Conservation (phyloP, 106 monocot genomes). For the Acorus calamus region DNA sequence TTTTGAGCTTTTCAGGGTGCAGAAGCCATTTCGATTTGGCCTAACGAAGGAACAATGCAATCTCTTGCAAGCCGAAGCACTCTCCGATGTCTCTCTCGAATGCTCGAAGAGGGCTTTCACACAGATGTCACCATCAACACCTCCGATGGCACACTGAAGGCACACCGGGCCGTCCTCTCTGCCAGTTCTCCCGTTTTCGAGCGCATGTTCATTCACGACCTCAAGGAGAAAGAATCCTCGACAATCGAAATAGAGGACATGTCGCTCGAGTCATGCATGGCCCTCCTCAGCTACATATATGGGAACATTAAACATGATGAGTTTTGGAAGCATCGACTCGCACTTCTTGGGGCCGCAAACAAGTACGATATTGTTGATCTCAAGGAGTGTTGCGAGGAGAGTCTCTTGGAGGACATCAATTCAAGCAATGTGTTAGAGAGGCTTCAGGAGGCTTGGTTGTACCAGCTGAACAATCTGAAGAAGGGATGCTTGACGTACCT, state of each 20-base stretch:
- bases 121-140: slow-evolving; percentile 66
- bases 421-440: slow-evolving; percentile 70
- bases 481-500: slow-evolving; percentile 69
- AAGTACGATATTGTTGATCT: slow-evolving; percentile 68
- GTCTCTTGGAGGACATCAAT: slow-evolving; percentile 69
- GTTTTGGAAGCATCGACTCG: slow-evolving; percentile 70
- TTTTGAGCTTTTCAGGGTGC: slow-evolving; percentile 34
- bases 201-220: slow-evolving; percentile 79
- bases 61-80: slow-evolving; percentile 33
- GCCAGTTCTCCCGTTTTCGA: slow-evolving; percentile 72
- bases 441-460: slow-evolving; percentile 77
- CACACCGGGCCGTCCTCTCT: slow-evolving; percentile 80
- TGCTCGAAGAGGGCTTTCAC: slow-evolving; percentile 74
- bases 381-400: slow-evolving; percentile 84
- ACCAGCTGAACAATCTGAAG: slow-evolving; percentile 68
- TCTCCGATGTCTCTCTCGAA: slow-evolving; percentile 56
- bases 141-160: slow-evolving; percentile 37
- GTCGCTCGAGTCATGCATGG: slow-evolving; percentile 52
- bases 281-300: slow-evolving; percentile 63
- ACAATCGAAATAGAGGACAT: slow-evolving; percentile 63
- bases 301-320: slow-evolving; percentile 62
- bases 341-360: slow-evolving; percentile 63
- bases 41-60: slow-evolving; percentile 36
- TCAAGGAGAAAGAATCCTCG: slow-evolving; percentile 74
- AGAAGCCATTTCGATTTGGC: slow-evolving; percentile 53